A percentile compares a stretch with the other conserved stretches of the same genome.
phyloP scores from a whole-genome alignment of 2,329 filamentous ascomycete species.

The Pyricularia grisea region DNA sequence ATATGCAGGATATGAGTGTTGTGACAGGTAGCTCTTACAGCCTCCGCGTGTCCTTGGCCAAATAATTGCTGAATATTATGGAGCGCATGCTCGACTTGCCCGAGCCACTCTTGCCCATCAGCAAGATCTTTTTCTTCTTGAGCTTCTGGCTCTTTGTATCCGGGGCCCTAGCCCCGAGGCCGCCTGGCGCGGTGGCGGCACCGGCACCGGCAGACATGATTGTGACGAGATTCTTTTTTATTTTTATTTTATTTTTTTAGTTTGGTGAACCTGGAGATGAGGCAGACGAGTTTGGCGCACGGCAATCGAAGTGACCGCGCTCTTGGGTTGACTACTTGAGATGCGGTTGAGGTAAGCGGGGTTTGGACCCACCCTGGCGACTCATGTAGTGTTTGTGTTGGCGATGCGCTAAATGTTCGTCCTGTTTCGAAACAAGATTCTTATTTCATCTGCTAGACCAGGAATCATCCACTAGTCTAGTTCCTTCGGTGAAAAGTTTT shows the following conservation, averaged over 20 bases:
- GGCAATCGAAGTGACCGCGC: not conserved
- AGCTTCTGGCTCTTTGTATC: constrained; percentile 38
- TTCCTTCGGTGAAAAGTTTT: not conserved
- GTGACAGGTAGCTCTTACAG: constrained; percentile 37
- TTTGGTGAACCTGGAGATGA: not conserved
- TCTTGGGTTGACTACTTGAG: not conserved
- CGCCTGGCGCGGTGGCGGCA: not conserved
- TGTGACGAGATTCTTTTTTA: not conserved
- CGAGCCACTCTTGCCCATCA: constrained; percentile 94
- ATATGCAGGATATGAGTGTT: no score
- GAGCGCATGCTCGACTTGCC: constrained; percentile 98
- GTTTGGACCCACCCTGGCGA: not conserved
- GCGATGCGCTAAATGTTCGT: not conserved
- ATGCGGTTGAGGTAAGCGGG: not conserved
- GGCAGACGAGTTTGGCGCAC: not conserved
- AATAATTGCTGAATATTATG: constrained; percentile 99
- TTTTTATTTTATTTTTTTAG: no score
- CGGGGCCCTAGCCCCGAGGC: constrained; percentile 2
- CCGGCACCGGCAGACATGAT: not conserved
- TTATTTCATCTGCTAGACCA: not conserved
- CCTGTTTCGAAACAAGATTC: not conserved
- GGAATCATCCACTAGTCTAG: not conserved
- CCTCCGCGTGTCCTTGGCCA: constrained; percentile 87
- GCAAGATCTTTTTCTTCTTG: constrained; percentile 79
- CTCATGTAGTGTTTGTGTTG: not conserved